Base-by-base conservation (phyloP, 2,329 filamentous ascomycete species). In the Fusarium decemcellulare region DNA sequence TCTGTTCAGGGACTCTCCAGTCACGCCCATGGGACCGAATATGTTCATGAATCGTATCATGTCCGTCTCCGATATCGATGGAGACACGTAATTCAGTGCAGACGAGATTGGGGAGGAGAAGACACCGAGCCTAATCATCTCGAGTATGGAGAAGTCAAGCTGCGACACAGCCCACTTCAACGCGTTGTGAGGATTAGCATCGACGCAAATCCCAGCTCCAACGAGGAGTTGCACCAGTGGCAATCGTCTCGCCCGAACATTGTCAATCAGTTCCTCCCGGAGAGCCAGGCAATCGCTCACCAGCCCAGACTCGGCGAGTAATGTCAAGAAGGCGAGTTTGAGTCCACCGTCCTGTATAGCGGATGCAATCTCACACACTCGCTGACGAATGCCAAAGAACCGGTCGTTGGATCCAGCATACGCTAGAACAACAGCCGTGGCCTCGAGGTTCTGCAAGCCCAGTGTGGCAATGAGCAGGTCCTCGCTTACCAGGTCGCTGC, bases 211-310 rank as follows among this genome's bases (percentile, higher is more conserved):
- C 2, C 50, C 67, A 0, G 53, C 50, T 15, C 46, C 29, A 0
- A 70, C 40, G 1, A 69, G 42, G 6, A 69, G 32, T 0, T 50
- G 53, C 2, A 63, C 50, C 0, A 69, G 57, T 6, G 52, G 47
- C 2, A 63, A 5, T 4, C 63, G 40, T 2, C 46, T 57, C 14
- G 29, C 14, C 1, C 27, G 18, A 0, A 59, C 46, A 1, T 48
- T 51, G 5, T 43, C 67, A 2, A 63, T 11, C 1, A 69, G 46
- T 5, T 69, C 67, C 2, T 50, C 37, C 7, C 66, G 55, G 4
- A 54, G 53, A n/a, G 39, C n/a, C 2, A 34, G 2, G 15, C 54
- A 67, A 3, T 67, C 62, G 1, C 27, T 18, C 0, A 70, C 18
- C 0, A 69, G 57, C 0, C 50, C 58, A 6, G 61, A 52, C 7